These are phyloP conservation scores for Psophocarpus tetragonolobus DNA, from an alignment of 306 rosid genomes.

Conservation along the genomic window DNA sequence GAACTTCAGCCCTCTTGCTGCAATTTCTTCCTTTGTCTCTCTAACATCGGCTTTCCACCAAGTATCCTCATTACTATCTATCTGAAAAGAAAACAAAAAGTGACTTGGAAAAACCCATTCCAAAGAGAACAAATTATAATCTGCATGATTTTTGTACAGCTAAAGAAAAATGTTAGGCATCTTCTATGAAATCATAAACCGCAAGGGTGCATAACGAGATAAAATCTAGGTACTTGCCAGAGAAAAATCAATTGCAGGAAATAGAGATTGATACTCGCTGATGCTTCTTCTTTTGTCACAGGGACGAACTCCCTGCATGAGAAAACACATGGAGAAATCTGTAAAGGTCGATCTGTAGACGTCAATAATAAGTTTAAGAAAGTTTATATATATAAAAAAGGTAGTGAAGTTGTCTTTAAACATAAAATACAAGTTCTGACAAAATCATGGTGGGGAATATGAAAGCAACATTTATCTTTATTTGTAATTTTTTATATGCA, in stretches of 20 bases:
- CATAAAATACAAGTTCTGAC: background rate
- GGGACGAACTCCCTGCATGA: constrained; percentile 77
- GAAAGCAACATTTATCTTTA: background rate
- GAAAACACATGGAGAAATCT: background rate
- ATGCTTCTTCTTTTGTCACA: constrained; percentile 79
- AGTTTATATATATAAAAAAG: background rate
- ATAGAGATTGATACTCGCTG: constrained; percentile 57
- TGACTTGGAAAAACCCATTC: background rate
- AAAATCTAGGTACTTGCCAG: constrained; percentile 50
- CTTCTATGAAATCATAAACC: constrained; percentile 21
- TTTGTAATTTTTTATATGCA: background rate
- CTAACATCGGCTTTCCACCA: constrained; percentile 67
- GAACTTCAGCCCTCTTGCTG: constrained; percentile 66
- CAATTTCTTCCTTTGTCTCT: constrained; percentile 70
- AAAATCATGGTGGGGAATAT: background rate
- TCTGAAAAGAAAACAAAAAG: constrained; percentile 43
- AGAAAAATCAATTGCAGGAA: constrained; percentile 86
- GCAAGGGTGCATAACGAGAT: background rate
- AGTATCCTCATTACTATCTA: constrained; percentile 65
- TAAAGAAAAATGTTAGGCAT: constrained; percentile 17
- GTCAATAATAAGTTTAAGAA: constrained; percentile 6
- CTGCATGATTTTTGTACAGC: background rate
- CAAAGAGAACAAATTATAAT: constrained; percentile 1
- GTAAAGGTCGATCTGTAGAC: background rate
- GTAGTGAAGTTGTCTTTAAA: background rate